Base-by-base conservation (phyloP, 2,329 filamentous ascomycete species). In the Sclerotinia nivalis region DNA sequence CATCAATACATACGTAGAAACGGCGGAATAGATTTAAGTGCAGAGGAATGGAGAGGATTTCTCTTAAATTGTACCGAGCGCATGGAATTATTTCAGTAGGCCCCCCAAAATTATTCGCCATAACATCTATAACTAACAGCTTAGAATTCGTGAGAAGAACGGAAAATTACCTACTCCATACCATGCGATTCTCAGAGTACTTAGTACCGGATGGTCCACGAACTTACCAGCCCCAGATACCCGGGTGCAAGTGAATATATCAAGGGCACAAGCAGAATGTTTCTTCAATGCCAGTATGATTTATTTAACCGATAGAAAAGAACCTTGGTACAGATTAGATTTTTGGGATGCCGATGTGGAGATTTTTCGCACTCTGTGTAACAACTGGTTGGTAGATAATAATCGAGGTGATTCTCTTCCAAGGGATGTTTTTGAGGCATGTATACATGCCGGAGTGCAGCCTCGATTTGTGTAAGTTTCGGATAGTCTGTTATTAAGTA, bases 11-110 rank as follows among this genome's bases (percentile, higher is more conserved):
- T 69, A 55, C 15, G 50, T 34, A 65, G 59, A 34, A 65, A 64
- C 9, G 67, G 67, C 4, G 67, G 67, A 5, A 40, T 69, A 40
- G 1, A 20, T 22, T 9, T 69, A 2, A 65, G 37, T 25, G 49
- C 58, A 5, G 45, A 65, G n/a, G 67, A 69, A 37, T 69, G 67
- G 67, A 69, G 58, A 56, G 37, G 5, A 4, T 69, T 69, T n/a
- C 67, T 69, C n/a, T 18, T 68, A 15, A 60, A 49, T 20, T 49
- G 40, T 52, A 28, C 10, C 12, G 28, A 68, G 22, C 28, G 40
- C 20, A 47, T 10, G 22, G 66, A 60, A n/a, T n/a, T 68, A 18
- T 52, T 68, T 28, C 40, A 50, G 66, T 68, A 60, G 40, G 66
- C 15, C 5, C 25, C 9, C 18, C 43, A 43, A 2, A 12, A 37